A percentile compares a stretch with the other conserved stretches of the same genome.
These are phyloP conservation scores for Echeveria elegans DNA, from an alignment of 164 flowering plant genomes.

Conservation along the genomic window DNA sequence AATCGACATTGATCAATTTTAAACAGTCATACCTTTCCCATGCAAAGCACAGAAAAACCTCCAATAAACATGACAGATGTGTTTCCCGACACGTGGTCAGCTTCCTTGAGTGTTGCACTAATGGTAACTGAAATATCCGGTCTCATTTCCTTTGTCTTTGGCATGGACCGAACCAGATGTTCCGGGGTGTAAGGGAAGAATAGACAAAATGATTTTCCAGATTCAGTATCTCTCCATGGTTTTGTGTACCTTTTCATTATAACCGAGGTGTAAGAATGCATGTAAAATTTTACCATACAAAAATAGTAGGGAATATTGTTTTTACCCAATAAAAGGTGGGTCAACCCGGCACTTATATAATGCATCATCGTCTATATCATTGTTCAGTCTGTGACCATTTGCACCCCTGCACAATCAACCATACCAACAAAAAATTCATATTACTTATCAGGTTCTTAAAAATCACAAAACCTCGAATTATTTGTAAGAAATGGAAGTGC, in stretches of 20 bases:
- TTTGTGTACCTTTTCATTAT: conserved; percentile 41
- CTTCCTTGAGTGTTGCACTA: conserved; percentile 39
- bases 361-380: conserved; percentile 17
- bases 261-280: conserved; percentile 9
- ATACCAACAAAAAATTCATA: conserved; percentile 2
- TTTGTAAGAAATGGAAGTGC: too few relatives aligned
- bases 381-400: conserved; percentile 16
- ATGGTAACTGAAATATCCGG: conserved; percentile 40
- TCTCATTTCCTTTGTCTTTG: conserved; percentile 29
- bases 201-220: conserved; percentile 53
- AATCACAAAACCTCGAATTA: too few relatives aligned
- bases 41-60: conserved; percentile 55
- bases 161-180: conserved; percentile 45
- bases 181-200: conserved; percentile 83
- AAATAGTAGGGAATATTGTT: conserved; percentile 10
- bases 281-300: not conserved
- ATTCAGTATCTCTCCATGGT: conserved; percentile 62
- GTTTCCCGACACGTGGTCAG: conserved; percentile 42
- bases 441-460: not conserved
- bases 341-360: conserved; percentile 57
- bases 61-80: conserved; percentile 69
- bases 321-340: conserved; percentile 74
- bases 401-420: conserved; percentile 19
- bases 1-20: not conserved
- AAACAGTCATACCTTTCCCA: conserved; percentile 36